phyloP scores from a whole-genome alignment of 2,329 filamentous ascomycete species.

The Ophiocordyceps camponoti-leonardi region DNA sequence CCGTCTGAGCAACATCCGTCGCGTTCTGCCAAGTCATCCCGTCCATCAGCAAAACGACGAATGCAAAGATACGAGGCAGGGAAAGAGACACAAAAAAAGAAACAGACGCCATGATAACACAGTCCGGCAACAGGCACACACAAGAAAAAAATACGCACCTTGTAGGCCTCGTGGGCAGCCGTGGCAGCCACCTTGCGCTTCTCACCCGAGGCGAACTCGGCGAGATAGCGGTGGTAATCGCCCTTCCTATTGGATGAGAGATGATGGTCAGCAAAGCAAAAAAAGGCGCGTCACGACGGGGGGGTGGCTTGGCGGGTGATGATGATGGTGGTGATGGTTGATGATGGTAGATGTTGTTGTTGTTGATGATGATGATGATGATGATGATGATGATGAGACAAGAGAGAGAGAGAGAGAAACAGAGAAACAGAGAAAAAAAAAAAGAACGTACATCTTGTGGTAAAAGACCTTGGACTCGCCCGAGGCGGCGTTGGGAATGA shows the following conservation, averaged over 20 bases:
- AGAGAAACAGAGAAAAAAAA: neutral
- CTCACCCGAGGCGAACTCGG: conserved; percentile 83
- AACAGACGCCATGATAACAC: too few species aligned
- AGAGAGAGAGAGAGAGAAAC: too few species aligned
- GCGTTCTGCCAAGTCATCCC: conserved; percentile 51
- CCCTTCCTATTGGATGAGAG: conserved; percentile 53
- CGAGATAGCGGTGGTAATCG: conserved; percentile 91
- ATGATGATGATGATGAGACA: too few species aligned
- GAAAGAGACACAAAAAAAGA: too few species aligned
- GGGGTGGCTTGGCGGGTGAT: neutral
- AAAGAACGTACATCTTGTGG: conserved; percentile 86
- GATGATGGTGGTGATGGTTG: too few species aligned
- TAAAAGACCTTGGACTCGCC: conserved; percentile 99
- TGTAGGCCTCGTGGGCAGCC: conserved; percentile 88
- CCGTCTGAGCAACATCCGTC: conserved; percentile 94
- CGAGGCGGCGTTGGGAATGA: conserved; percentile 90
- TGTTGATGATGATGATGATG: too few species aligned
- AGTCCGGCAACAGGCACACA: too few species aligned
- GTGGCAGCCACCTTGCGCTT: conserved; percentile 81
- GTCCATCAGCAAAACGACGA: conserved; percentile 2
- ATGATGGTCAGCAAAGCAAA: conserved; percentile 1
- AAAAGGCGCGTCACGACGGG: neutral
- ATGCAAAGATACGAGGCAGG: too few species aligned
- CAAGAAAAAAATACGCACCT: conserved; percentile 42
- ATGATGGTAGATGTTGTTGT: too few species aligned